Base-by-base conservation (phyloP, 306 rosid genomes). In the Arachis hypogaea region DNA sequence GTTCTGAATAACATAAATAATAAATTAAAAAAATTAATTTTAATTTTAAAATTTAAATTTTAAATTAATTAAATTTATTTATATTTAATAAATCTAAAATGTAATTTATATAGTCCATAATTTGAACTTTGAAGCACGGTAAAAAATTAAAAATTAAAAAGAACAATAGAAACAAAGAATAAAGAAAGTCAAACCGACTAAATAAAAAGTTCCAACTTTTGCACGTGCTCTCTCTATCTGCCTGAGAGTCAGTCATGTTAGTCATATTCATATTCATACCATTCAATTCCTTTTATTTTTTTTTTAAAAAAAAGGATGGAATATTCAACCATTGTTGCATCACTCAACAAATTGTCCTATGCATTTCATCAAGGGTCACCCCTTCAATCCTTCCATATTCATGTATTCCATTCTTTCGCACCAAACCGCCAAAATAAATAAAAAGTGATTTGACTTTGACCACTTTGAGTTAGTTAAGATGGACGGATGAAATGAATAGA, bases 251-350 rank as follows among this genome's bases (percentile, higher is more conserved):
- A 11, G 76, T 30, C 50, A 79, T 66, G 54, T 33, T 33, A 33
- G 79, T 75, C 80, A 75, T 75, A 68, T 68, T 74, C 62, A 61
- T 55, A 64, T 69, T 80, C 83, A 74, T 68, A 74, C 50, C 76
- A 58, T 73, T 29, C 67, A 68, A 47, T 75, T 76, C 46, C 11
- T 42, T 10, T 1, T 73, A 4, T 16, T 28, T 5, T 14, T 14
- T 14, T 14, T 14, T 14, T 0, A 14, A 52, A 1, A n/a, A 11
- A 61, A 38, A 54, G 63, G 9, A 66, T 76, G 57, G 82, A 70
- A 76, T 70, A 78, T 78, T 82, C 58, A 75, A 69, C 80, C 30
- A 30, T 18, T 22, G 38, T 4, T 2, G 4, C 38, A 33, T 2
- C 38, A 33, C 3, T 33, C 76, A 80, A 61, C 66, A 29, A 49